Evolutionary conservation across 352 stramenopile species (phyloP).

Genomic region (Globisporangium irregulare): DNA sequence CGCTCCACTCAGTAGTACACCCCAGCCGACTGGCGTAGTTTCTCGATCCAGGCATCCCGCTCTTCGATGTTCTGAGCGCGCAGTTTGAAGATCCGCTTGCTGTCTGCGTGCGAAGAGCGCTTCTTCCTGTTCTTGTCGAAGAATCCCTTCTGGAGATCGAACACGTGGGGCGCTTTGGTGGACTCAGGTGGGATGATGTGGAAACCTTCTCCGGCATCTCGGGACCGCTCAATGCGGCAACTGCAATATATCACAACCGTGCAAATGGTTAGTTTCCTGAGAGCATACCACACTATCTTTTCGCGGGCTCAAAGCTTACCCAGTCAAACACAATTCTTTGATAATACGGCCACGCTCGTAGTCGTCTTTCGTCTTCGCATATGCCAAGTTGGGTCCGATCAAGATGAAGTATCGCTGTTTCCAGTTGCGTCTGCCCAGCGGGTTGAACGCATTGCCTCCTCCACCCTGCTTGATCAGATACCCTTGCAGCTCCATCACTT

Average conservation of each 20-base stretch:
- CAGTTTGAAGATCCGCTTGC: conserved; percentile 76
- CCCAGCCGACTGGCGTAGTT: conserved; percentile 54
- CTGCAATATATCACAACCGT: conserved; percentile 21
- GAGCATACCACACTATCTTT: not conserved
- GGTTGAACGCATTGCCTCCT: conserved; percentile 73
- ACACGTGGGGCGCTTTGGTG: conserved; percentile 60
- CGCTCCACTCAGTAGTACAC: conserved; percentile 25
- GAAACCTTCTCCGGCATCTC: conserved; percentile 79
- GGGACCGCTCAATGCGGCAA: conserved; percentile 68
- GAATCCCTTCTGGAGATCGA: conserved; percentile 66
- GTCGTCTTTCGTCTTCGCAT: conserved; percentile 84
- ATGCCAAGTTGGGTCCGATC: conserved; percentile 62
- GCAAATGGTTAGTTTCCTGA: not conserved
- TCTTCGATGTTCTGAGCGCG: conserved; percentile 83
- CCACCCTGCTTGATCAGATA: conserved; percentile 87
- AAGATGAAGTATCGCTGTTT: conserved; percentile 89
- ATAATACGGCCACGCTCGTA: conserved; percentile 86
- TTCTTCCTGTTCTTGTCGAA: conserved; percentile 85
- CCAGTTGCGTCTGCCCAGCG: conserved; percentile 81
- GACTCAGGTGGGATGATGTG: conserved; percentile 64
- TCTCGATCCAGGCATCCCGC: conserved; percentile 79
- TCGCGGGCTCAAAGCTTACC: conserved; percentile 29
- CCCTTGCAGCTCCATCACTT: conserved; percentile 64
- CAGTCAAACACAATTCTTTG: conserved; percentile 78
- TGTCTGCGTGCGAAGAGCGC: conserved; percentile 64